phyloP scores from a whole-genome alignment of 2,329 filamentous ascomycete species.

The Calonectria multiphialidica region DNA sequence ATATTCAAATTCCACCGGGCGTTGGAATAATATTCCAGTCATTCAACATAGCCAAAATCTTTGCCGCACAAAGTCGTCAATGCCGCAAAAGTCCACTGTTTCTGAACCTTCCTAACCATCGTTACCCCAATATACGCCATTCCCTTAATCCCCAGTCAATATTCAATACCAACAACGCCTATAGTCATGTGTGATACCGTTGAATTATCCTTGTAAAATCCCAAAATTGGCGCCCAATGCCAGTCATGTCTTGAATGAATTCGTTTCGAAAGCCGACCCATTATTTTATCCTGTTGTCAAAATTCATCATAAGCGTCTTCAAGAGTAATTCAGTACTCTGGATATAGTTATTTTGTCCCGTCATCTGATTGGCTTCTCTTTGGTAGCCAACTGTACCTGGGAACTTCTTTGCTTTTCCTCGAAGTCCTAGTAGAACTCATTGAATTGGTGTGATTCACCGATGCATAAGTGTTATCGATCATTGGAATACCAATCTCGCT shows the following conservation, averaged over 20 bases:
- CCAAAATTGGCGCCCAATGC: not conserved
- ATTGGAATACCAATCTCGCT: not conserved
- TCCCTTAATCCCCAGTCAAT: not conserved
- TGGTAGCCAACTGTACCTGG: not conserved
- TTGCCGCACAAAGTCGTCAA: not conserved
- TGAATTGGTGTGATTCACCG: not conserved
- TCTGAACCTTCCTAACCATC: not conserved
- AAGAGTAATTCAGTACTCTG: not conserved
- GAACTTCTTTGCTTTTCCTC: not conserved
- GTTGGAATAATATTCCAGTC: not conserved
- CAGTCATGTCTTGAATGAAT: not conserved
- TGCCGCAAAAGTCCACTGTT: not conserved
- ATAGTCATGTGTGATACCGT: not conserved
- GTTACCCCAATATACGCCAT: not conserved
- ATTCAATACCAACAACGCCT: constrained; percentile 14
- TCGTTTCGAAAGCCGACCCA: not conserved
- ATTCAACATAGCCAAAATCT: not conserved
- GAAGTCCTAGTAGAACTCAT: not conserved
- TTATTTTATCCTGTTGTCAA: not conserved
- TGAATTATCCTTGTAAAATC: constrained; percentile 1
- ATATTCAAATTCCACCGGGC: not conserved
- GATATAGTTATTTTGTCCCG: not conserved
- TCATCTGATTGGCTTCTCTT: not conserved
- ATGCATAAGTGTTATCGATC: no score
- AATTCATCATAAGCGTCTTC: not conserved